Evolutionary conservation across 768 basidiomycete genomes (phyloP).

Genomic region (Kondoa subrosea): DNA sequence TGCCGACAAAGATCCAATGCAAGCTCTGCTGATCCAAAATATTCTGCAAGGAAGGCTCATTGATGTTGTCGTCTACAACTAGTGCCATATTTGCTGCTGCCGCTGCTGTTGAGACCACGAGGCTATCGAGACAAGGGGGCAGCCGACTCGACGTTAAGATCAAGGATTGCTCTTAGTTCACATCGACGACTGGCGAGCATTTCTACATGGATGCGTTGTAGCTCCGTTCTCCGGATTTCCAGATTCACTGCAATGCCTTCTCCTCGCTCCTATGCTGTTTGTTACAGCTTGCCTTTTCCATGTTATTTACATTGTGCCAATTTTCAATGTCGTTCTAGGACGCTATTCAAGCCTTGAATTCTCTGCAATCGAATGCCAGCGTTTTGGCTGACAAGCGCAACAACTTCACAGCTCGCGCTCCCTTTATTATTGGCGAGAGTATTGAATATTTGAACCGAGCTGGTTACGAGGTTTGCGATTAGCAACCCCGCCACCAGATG

Average conservation of each 20-base stretch:
- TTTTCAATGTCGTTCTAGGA: constrained; percentile 23
- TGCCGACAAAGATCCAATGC: constrained; percentile 98
- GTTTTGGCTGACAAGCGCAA: constrained; percentile 65
- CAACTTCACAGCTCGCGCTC: constrained; percentile 45
- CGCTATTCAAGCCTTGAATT: constrained; percentile 35
- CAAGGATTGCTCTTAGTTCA: too few relatives aligned
- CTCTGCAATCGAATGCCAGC: constrained; percentile 60
- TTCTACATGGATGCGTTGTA: too few relatives aligned
- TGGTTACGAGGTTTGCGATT: constrained; percentile 55
- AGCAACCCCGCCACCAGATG: neutral
- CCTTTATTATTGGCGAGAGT: constrained; percentile 68
- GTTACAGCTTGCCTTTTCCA: neutral
- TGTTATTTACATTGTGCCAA: constrained; percentile 3
- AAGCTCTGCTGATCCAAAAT: constrained; percentile 74
- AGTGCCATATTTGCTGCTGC: neutral
- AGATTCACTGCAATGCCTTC: neutral
- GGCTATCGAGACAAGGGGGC: too few relatives aligned
- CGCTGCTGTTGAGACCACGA: too few relatives aligned
- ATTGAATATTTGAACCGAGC: constrained; percentile 70
- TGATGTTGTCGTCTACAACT: neutral
- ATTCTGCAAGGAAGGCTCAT: constrained; percentile 80
- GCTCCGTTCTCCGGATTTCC: neutral
- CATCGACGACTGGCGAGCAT: too few relatives aligned
- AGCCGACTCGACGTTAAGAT: too few relatives aligned
- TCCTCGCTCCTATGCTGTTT: neutral